phyloP scores from a whole-genome alignment of 192 early-diverging fungal genomes.

The Polychytrium aggregatum region DNA sequence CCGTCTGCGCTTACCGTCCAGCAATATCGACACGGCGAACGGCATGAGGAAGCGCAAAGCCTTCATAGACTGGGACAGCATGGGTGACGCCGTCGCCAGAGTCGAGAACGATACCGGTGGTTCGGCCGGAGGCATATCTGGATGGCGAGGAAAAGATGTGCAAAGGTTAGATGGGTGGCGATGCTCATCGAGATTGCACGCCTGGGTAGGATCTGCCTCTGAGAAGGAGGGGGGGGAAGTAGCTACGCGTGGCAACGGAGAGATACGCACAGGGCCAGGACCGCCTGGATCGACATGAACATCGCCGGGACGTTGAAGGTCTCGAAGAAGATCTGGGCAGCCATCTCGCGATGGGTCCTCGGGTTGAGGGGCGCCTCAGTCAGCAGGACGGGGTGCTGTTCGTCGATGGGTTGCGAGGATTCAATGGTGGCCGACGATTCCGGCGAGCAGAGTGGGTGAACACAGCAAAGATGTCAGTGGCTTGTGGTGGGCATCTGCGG shows the following conservation, averaged over 20 bases:
- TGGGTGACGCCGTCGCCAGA: constrained; percentile 96
- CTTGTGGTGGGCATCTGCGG: too few relatives aligned
- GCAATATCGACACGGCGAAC: constrained; percentile 90
- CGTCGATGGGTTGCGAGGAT: neutral
- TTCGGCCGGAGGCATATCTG: constrained; percentile 93
- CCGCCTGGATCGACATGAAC: constrained; percentile 94
- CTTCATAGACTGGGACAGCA: constrained; percentile 89
- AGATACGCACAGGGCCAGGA: constrained; percentile 73
- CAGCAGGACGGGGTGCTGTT: constrained; percentile 88
- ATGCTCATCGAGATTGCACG: too few relatives aligned
- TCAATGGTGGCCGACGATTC: neutral
- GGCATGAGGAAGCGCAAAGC: constrained; percentile 90
- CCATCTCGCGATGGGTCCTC: constrained; percentile 78
- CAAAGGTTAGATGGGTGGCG: too few relatives aligned
- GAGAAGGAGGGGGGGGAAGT: neutral
- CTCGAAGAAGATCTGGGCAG: constrained; percentile 96
- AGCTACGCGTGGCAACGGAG: constrained; percentile 1
- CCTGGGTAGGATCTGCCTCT: too few relatives aligned
- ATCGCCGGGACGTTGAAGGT: constrained; percentile 98
- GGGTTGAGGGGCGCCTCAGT: constrained; percentile 97
- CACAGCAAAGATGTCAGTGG: too few relatives aligned
- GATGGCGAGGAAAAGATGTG: too few relatives aligned
- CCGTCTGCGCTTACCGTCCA: constrained; percentile 47
- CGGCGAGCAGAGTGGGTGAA: too few relatives aligned
- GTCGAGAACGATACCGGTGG: constrained; percentile 94